Evolutionary conservation across 208 protist species (phyloP), one percentile per base, ranked within the genome.

Genomic region (Wallacemonas collosoma): DNA sequence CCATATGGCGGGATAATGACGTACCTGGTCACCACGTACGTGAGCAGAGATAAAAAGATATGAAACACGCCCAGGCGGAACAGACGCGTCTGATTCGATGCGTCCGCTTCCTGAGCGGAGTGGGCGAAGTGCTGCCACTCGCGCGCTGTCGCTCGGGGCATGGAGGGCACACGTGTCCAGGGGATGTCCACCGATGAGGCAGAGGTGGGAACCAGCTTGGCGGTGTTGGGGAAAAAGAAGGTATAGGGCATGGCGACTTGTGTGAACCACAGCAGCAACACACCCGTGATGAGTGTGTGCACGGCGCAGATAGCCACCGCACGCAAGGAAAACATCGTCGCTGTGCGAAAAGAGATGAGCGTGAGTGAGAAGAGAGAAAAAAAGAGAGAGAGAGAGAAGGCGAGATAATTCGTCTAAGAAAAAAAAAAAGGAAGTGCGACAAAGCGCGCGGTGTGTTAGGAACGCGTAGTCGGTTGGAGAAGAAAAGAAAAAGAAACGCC

Each of bases 1-100:
- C 73, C 73, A 41, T 72, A 89, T 11, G 83, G 83, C 0, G 83
- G 67, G 0, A 70, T 61, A 15, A 83, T 72, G n/a, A 81, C 57
- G 51, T 73, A 74, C 14, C 44, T 66, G 43, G 77, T 51, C 60
- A 76, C 35, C 2, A 75, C 43, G 35, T 75, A 85, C 2, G 84
- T 89, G 47, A 89, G 2, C 14, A 51, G 45, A n/a, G 61, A 67
- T 38, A 87, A 45, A 0, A 65, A 45, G 3, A 89, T 36, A n/a
- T 89, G 84, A 9, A 86, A 64, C 36, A 68, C 3, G 36, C 68
- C 66, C 17, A 60, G 48, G 48, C 58, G 60, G n/a, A 48, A 55
- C 4, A 87, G 50, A 7, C 70, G 55, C 7, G n/a, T n/a, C 39
- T n/a, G 40, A 61, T 87, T 83, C 15, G 43, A 50, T 14, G 38